A percentile compares a stretch with the other conserved stretches of the same genome.
Conservation (phyloP, 495 filamentous ascomycete species). For the Sordaria brevicollis region DNA sequence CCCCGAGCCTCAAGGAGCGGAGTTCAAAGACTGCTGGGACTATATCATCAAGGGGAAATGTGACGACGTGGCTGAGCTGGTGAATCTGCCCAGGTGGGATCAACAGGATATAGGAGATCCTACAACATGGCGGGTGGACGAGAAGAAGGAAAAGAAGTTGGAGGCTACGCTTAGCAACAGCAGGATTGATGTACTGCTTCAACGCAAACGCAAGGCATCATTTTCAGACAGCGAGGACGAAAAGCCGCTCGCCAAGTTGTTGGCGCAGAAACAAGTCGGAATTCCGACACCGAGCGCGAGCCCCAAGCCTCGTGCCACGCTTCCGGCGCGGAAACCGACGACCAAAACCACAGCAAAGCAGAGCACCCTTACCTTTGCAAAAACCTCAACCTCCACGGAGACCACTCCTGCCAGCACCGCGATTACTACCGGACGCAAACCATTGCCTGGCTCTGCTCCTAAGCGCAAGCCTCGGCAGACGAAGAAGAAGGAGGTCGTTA, state of each 20-base stretch:
- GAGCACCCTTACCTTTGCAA: slow-evolving; percentile 25
- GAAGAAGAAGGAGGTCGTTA: slow-evolving; percentile 25
- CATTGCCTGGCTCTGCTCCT: slow-evolving; percentile 4
- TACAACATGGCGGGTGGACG: slow-evolving; percentile 27
- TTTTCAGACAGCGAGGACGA: slow-evolving; percentile 11
- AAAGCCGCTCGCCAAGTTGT: slow-evolving; percentile 10
- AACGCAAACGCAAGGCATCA: slow-evolving; percentile 20
- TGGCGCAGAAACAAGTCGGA: slow-evolving; percentile 21
- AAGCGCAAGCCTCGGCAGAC: slow-evolving; percentile 25
- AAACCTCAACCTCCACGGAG: slow-evolving; percentile 2
- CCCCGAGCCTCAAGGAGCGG: slow-evolving; percentile 64
- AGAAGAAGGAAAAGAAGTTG: slow-evolving; percentile 26
- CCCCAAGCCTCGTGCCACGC: slow-evolving; percentile 39
- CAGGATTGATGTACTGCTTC: slow-evolving; percentile 29
- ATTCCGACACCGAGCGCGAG: slow-evolving; percentile 58
- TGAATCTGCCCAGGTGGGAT: slow-evolving; percentile 66
- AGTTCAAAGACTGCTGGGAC: slow-evolving; percentile 89
- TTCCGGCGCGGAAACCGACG: slow-evolving; percentile 25
- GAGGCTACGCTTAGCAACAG: slow-evolving; percentile 21
- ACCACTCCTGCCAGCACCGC: slow-evolving; percentile 2
- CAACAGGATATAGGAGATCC: slow-evolving; percentile 38
- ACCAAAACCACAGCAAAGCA: slow-evolving; percentile 25
- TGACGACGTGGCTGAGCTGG: slow-evolving; percentile 73
- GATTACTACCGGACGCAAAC: slow-evolving; percentile 9
- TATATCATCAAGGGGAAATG: slow-evolving; percentile 77